phyloP scores from a whole-genome alignment of 2,329 filamentous ascomycete genomes.

The Colletotrichum graminicola region DNA sequence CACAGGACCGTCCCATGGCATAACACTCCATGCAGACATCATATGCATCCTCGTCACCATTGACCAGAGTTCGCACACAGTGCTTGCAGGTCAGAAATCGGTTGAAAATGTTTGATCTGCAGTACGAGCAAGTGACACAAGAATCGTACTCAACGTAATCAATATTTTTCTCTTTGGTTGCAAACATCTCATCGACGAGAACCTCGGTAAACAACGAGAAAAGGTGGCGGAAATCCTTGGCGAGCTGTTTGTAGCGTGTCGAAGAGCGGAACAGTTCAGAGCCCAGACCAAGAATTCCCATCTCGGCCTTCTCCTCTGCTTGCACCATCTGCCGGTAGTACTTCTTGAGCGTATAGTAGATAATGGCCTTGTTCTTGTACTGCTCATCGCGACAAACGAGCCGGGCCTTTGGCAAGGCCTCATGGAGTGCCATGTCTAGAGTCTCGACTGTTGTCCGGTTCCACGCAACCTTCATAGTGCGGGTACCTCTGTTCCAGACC shows the following conservation, averaged over 20 bases:
- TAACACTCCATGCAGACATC: slow-evolving; percentile 99
- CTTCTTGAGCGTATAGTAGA: slow-evolving; percentile 87
- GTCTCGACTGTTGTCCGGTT: slow-evolving; percentile 95
- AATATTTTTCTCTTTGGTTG: slow-evolving; percentile 75
- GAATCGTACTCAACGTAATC: slow-evolving; percentile 88
- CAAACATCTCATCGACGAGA: slow-evolving; percentile 88
- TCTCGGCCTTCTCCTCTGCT: slow-evolving; percentile 63
- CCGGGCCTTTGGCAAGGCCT: slow-evolving; percentile 88
- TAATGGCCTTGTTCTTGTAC: slow-evolving; percentile 98
- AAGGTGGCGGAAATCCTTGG: slow-evolving; percentile 84
- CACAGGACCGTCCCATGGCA: slow-evolving; percentile 94
- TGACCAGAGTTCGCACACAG: slow-evolving; percentile 76
- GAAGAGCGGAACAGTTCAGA: slow-evolving; percentile 58
- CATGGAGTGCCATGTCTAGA: slow-evolving; percentile 84
- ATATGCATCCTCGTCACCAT: slow-evolving; percentile 84
- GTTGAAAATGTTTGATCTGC: slow-evolving; percentile 96
- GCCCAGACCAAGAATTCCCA: slow-evolving; percentile 61
- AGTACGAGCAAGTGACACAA: slow-evolving; percentile 95
- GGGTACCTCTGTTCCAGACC: slow-evolving; percentile 96
- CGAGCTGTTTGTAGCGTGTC: slow-evolving; percentile 73
- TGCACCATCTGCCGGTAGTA: slow-evolving; percentile 75
- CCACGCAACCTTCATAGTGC: slow-evolving; percentile 98
- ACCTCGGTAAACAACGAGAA: slow-evolving; percentile 84
- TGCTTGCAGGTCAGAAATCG: slow-evolving; percentile 92
- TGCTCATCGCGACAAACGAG: slow-evolving; percentile 97